phyloP scores from a whole-genome alignment of 306 rosid genomes.

The Dryas octopetala region DNA sequence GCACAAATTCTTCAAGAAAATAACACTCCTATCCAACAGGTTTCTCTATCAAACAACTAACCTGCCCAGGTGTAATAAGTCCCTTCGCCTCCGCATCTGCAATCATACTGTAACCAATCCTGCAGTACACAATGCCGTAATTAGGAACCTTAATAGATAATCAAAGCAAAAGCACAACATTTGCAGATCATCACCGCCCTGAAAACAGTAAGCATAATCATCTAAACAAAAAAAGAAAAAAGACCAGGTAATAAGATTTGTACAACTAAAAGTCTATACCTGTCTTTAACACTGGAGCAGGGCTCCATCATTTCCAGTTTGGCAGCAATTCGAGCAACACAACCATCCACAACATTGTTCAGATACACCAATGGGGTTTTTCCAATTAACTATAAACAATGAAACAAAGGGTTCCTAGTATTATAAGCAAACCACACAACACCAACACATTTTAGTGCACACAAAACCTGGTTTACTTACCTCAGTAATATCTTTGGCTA shows the following conservation, averaged over 20 bases:
- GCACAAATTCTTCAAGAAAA: conserved; percentile 2
- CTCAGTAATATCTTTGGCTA: conserved; percentile 74
- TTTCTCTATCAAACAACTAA: conserved; percentile 33
- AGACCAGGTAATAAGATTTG: background rate
- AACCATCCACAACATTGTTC: conserved; percentile 55
- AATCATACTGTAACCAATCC: conserved; percentile 86
- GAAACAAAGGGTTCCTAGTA: conserved; percentile 1
- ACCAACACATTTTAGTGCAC: background rate
- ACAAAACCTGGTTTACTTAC: conserved; percentile 37
- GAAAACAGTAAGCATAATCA: background rate
- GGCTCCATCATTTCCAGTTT: conserved; percentile 78
- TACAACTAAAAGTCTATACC: conserved; percentile 30
- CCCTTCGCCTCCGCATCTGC: conserved; percentile 76
- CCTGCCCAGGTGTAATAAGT: conserved; percentile 68
- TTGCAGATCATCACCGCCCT: background rate
- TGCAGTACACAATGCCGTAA: conserved; percentile 21
- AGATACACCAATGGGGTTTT: conserved; percentile 79
- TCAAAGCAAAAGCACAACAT: conserved; percentile 3
- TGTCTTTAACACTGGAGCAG: conserved; percentile 80
- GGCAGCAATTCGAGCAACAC: conserved; percentile 69
- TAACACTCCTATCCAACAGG: background rate
- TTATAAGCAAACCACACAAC: conserved; percentile 19
- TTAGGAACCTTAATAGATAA: conserved; percentile 4
- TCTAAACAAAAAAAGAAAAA: background rate
- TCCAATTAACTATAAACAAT: conserved; percentile 57